Evolutionary conservation across 257 asterid species (phyloP).

Genomic region (Apocynum venetum): DNA sequence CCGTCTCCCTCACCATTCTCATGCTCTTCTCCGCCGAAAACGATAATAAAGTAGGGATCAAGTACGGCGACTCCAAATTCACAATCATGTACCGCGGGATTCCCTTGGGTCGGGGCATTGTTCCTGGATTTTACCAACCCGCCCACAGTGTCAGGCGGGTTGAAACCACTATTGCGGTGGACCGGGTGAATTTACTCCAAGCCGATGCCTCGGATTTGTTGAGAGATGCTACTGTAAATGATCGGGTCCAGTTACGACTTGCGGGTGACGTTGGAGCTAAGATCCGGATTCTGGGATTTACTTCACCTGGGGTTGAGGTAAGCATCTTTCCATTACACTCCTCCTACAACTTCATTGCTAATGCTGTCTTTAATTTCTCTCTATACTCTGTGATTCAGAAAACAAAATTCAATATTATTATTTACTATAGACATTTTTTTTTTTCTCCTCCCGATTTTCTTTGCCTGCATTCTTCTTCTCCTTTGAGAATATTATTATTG

Average conservation of each 20-base stretch:
- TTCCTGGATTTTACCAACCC: slow-evolving; percentile 71
- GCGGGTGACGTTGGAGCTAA: slow-evolving; percentile 90
- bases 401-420: too few relatives aligned
- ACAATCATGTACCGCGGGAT: slow-evolving; percentile 90
- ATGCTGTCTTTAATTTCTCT: neutral
- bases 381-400: too few relatives aligned
- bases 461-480: neutral
- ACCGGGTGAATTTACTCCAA: slow-evolving; percentile 76
- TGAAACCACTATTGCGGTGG: slow-evolving; percentile 64
- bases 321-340: slow-evolving; percentile 11
- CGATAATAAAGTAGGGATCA: slow-evolving; percentile 89
- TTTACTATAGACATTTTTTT: neutral
- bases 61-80: slow-evolving; percentile 77
- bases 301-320: slow-evolving; percentile 96
- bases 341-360: neutral
- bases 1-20: slow-evolving; percentile 64
- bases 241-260: slow-evolving; percentile 89
- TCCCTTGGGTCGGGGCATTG: slow-evolving; percentile 80
- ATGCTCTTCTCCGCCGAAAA: slow-evolving; percentile 72
- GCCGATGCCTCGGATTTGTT: slow-evolving; percentile 80
- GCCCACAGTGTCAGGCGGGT: slow-evolving; percentile 74
- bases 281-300: slow-evolving; percentile 81
- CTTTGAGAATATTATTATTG: too few relatives aligned
- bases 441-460: neutral
- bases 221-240: slow-evolving; percentile 67